phyloP scores from a whole-genome alignment of 2,329 filamentous ascomycete species.

The Xylariaceae sp. region DNA sequence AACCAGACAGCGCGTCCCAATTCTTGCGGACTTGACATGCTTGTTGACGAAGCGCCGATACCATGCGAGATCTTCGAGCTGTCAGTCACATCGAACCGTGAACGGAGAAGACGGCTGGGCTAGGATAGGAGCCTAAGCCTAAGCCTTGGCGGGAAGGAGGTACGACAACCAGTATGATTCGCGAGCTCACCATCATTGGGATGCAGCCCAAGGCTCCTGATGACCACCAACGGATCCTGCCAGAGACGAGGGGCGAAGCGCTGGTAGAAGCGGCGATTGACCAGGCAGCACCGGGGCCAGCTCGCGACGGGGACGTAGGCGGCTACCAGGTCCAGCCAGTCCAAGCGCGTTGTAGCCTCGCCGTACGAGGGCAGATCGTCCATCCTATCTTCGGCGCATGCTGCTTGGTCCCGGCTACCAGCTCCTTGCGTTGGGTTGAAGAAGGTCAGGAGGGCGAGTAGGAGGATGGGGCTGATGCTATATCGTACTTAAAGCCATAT shows the following conservation, averaged over 20 bases:
- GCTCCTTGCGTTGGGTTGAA: too few species aligned
- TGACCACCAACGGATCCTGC: slow-evolving; percentile 38
- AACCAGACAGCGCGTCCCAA: slow-evolving; percentile 35
- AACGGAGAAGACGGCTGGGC: neutral
- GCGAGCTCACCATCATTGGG: slow-evolving; percentile 34
- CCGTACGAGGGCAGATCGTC: slow-evolving; percentile 44
- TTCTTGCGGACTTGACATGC: slow-evolving; percentile 27
- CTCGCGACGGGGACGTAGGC: slow-evolving; percentile 34
- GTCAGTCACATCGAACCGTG: too few species aligned
- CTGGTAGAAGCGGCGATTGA: slow-evolving; percentile 37
- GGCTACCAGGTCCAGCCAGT: slow-evolving; percentile 44
- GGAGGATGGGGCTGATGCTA: too few species aligned
- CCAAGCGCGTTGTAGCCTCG: slow-evolving; percentile 36
- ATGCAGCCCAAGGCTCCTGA: slow-evolving; percentile 32
- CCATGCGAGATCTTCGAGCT: slow-evolving; percentile 40
- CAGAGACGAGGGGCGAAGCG: slow-evolving; percentile 46
- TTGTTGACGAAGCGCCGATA: slow-evolving; percentile 38
- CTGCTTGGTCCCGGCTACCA: too few species aligned
- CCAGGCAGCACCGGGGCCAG: slow-evolving; percentile 40
- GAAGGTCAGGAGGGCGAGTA: too few species aligned
- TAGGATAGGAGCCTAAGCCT: too few species aligned
- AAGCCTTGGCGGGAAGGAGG: neutral
- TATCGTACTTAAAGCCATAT: too few species aligned
- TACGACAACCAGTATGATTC: too few species aligned
- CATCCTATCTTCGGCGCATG: slow-evolving; percentile 14